A percentile compares a stretch with the other conserved stretches of the same genome.
These are phyloP conservation scores for Limtongozyma cylindracea DNA, from an alignment of 805 yeast genomes.

Conservation along the genomic window DNA sequence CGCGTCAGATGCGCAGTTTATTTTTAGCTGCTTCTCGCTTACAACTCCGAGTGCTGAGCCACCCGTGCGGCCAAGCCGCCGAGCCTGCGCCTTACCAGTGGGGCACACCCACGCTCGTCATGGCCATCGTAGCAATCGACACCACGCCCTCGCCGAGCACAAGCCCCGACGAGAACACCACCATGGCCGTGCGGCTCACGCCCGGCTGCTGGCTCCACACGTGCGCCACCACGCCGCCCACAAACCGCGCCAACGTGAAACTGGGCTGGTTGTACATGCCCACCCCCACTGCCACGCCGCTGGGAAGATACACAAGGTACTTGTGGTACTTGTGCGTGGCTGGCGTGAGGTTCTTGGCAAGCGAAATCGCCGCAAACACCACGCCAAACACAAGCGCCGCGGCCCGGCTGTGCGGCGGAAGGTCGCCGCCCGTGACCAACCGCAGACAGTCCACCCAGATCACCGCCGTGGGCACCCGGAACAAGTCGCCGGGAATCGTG, in stretches of 20 bases:
- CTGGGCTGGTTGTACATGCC: constrained; percentile 90
- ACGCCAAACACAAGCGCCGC: constrained; percentile 37
- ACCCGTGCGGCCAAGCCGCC: no score
- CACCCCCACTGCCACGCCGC: constrained; percentile 93
- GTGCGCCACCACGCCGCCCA: constrained; percentile 59
- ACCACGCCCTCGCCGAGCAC: constrained; percentile 87
- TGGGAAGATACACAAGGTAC: constrained; percentile 41
- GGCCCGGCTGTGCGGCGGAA: constrained; percentile 55
- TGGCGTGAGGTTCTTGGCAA: constrained; percentile 30
- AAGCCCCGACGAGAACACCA: constrained; percentile 76
- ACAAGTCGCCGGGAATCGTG: constrained; percentile 59
- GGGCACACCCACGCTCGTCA: constrained; percentile 31
- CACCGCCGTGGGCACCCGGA: constrained; percentile 82
- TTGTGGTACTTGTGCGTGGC: constrained; percentile 12
- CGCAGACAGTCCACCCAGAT: constrained; percentile 95
- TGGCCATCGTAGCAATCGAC: constrained; percentile 57
- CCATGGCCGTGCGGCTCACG: constrained; percentile 39
- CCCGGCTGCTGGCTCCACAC: constrained; percentile 18
- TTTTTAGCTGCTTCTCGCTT: no score
- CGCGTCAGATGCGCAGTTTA: no score
- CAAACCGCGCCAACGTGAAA: constrained; percentile 77
- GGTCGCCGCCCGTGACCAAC: constrained; percentile 70
- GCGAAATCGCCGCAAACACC: constrained; percentile 42
- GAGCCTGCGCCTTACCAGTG: no score
- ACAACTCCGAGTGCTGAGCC: no score